These are phyloP conservation scores for Euphorbia corollata DNA, from an alignment of 441 rosid genomes.

Conservation along the genomic window DNA sequence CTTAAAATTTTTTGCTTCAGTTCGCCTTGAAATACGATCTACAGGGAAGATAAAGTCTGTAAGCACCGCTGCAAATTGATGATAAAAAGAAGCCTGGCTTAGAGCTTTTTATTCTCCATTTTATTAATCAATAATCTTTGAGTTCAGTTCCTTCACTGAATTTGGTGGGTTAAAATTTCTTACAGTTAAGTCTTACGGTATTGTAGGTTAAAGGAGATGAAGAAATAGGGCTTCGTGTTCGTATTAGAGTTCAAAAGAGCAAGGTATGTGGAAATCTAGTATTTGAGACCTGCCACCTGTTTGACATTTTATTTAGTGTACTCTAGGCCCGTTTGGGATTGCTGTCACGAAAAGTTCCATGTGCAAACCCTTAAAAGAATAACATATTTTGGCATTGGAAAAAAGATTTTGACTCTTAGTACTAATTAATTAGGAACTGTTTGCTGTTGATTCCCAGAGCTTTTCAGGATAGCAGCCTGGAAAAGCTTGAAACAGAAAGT, in stretches of 20 bases:
- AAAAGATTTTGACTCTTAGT: no score
- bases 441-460: no score
- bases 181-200: slow-evolving; percentile 6
- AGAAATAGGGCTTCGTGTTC: slow-evolving; percentile 84
- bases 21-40: slow-evolving; percentile 83
- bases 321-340: no score
- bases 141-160: slow-evolving; percentile 3
- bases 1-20: slow-evolving; percentile 85
- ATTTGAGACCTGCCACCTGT: slow-evolving; percentile 4
- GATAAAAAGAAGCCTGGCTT: neutral
- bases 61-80: slow-evolving; percentile 28
- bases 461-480: no score
- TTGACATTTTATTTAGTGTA: neutral
- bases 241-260: slow-evolving; percentile 93
- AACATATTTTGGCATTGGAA: no score
- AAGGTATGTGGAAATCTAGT: slow-evolving; percentile 45
- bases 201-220: slow-evolving; percentile 83
- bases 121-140: neutral
- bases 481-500: no score
- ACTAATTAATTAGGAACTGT: no score
- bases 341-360: no score
- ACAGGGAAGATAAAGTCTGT: slow-evolving; percentile 97
- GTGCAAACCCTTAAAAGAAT: no score
- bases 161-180: slow-evolving; percentile 11
- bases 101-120: neutral